Percentiles rank a stretch among this genome's conserved stretches.
Conservation (phyloP, 176 grass and related monocot species). For the Lolium perenne region DNA sequence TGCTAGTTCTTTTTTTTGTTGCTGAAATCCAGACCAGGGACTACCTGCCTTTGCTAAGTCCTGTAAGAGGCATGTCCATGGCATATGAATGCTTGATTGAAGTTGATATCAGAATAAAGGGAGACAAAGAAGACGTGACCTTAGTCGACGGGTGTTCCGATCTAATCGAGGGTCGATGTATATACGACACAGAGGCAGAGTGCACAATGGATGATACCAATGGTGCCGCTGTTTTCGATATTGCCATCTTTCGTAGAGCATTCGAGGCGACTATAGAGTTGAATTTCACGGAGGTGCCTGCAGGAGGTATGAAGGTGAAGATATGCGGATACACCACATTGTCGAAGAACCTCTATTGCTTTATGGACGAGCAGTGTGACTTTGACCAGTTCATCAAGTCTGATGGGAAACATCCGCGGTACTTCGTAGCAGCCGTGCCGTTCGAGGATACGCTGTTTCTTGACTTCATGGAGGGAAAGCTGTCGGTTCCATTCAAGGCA, state of each 20-base stretch:
- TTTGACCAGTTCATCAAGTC: neutral
- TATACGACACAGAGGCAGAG: neutral
- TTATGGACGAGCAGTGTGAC: neutral
- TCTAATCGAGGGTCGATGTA: neutral
- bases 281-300: neutral
- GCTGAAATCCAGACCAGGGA: neutral
- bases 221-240: neutral
- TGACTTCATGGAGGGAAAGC: slow-evolving; percentile 16
- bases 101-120: slow-evolving; percentile 25
- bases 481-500: neutral
- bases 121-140: neutral
- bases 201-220: neutral
- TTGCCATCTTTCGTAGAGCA: neutral
- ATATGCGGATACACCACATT: neutral
- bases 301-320: slow-evolving; percentile 14
- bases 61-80: slow-evolving; percentile 17
- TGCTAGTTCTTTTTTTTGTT: neutral
- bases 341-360: slow-evolving; percentile 7
- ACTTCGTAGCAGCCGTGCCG: neutral
- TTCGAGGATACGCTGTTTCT: neutral
- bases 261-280: slow-evolving; percentile 4
- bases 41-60: slow-evolving; percentile 13
- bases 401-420: neutral
- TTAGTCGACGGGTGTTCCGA: neutral
- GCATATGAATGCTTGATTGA: slow-evolving; percentile 11